Conservation (phyloP, 257 asterid genomes). For the Salvia hispanica region DNA sequence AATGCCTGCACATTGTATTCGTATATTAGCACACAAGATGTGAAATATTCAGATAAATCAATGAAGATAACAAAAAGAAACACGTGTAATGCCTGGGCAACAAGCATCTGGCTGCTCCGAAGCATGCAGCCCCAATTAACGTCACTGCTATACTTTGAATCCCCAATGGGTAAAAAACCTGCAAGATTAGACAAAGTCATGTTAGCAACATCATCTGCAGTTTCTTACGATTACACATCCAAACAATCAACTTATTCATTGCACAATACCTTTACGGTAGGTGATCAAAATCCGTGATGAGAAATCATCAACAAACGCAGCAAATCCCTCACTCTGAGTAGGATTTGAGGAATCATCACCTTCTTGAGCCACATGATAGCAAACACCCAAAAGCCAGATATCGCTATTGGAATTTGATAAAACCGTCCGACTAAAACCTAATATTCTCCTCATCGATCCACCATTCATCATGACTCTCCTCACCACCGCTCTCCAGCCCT, state of each 20-base stretch:
- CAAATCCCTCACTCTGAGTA: conserved; percentile 82
- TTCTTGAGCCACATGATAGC: conserved; percentile 69
- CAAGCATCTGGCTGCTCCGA: conserved; percentile 99
- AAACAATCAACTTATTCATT: conserved; percentile 5
- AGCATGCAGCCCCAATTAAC: conserved; percentile 98
- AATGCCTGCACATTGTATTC: conserved; percentile 57
- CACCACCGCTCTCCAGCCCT: conserved; percentile 68
- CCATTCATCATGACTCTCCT: conserved; percentile 74
- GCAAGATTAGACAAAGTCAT: conserved; percentile 27
- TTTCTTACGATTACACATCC: neutral
- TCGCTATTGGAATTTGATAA: conserved; percentile 63
- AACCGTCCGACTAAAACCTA: conserved; percentile 58
- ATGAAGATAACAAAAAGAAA: conserved; percentile 20
- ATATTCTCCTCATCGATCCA: conserved; percentile 81
- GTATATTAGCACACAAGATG: conserved; percentile 22
- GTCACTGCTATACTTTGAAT: conserved; percentile 80
- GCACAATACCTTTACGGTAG: conserved; percentile 77
- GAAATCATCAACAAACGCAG: conserved; percentile 87
- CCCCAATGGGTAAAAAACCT: conserved; percentile 83
- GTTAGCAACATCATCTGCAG: conserved; percentile 19
- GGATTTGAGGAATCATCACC: conserved; percentile 69
- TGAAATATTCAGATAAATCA: conserved; percentile 15
- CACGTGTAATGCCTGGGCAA: conserved; percentile 72
- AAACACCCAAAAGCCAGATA: conserved; percentile 89
- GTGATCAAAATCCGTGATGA: conserved; percentile 84